Evolutionary conservation across 1,284 basidiomycete genomes (phyloP).

Genomic region (Violaceomyces palustris): DNA sequence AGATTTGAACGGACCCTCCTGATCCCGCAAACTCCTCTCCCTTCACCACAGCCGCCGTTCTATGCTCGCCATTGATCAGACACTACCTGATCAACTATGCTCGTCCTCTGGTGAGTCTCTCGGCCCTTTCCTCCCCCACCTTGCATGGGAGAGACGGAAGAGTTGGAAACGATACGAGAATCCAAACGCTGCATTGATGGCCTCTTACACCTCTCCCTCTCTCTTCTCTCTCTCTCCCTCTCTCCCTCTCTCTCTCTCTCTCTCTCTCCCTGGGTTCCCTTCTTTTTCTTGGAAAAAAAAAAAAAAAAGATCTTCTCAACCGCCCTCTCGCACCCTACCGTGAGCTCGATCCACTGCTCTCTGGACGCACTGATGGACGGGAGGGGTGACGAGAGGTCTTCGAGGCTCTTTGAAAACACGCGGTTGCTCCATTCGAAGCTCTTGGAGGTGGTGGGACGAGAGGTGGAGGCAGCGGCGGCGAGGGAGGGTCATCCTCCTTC

Average conservation of each 20-base stretch:
- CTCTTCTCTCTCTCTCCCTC: too few species aligned
- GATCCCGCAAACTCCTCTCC: too few species aligned
- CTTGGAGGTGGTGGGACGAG: conserved; percentile 6
- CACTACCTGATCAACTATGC: conserved; percentile 90
- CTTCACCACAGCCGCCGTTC: conserved; percentile 64
- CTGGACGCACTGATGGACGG: conserved; percentile 72
- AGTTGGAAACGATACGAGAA: too few species aligned
- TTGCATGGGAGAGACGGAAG: conserved; percentile 2
- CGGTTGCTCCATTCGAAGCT: conserved; percentile 4
- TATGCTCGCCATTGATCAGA: conserved; percentile 67
- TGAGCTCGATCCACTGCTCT: conserved; percentile 66
- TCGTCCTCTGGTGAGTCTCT: conserved; percentile 67
- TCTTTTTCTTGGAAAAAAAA: too few species aligned
- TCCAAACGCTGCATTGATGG: too few species aligned
- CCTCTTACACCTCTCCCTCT: too few species aligned
- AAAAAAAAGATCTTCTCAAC: conserved; percentile 40
- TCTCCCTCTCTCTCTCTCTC: too few species aligned
- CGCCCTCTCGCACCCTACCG: conserved; percentile 23
- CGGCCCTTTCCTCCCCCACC: conserved; percentile 4
- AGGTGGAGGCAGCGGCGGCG: not conserved
- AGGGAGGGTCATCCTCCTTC: conserved; percentile 6
- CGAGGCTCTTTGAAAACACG: conserved; percentile 4
- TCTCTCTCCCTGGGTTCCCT: too few species aligned
- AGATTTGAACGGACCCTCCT: too few species aligned
- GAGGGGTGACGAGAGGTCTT: conserved; percentile 58